A percentile compares a stretch with the other conserved stretches of the same genome.
Conservation (phyloP, 495 filamentous ascomycete species). For the Zalerion maritima region DNA sequence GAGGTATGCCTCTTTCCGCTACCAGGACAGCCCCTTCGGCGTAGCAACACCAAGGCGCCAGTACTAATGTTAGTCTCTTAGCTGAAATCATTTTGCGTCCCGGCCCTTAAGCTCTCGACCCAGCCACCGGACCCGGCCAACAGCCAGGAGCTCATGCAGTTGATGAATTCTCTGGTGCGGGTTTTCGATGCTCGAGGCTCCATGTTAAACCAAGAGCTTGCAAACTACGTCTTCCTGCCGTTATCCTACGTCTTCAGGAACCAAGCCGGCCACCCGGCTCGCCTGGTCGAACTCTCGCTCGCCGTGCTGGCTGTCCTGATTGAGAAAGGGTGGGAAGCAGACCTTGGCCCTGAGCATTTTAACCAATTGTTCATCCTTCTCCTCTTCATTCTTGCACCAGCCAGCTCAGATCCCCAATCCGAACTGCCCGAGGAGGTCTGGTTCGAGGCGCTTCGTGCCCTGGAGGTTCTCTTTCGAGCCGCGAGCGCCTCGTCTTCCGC, state of each 20-base stretch:
- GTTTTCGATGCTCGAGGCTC: slow-evolving; percentile 39
- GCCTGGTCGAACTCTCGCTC: slow-evolving; percentile 59
- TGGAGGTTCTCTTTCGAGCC: slow-evolving; percentile 26
- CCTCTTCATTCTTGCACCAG: slow-evolving; percentile 65
- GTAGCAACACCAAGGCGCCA: too few relatives aligned
- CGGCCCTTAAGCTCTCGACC: slow-evolving; percentile 57
- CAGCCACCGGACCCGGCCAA: slow-evolving; percentile 38
- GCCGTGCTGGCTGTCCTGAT: slow-evolving; percentile 60
- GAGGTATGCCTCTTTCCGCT: too few relatives aligned
- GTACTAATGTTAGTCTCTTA: too few relatives aligned
- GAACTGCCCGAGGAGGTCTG: slow-evolving; percentile 53
- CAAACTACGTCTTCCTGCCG: slow-evolving; percentile 91
- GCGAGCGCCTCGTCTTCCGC: slow-evolving; percentile 17
- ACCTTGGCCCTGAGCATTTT: slow-evolving; percentile 51
- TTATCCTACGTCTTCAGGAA: slow-evolving; percentile 74
- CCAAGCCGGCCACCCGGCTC: slow-evolving; percentile 53
- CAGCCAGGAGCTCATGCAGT: slow-evolving; percentile 37
- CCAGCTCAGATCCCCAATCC: too few relatives aligned
- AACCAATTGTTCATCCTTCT: slow-evolving; percentile 78
- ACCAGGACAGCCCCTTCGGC: too few relatives aligned
- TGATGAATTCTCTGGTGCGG: slow-evolving; percentile 37
- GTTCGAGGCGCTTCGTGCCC: slow-evolving; percentile 32
- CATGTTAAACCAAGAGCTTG: slow-evolving; percentile 63
- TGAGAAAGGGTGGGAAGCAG: slow-evolving; percentile 57
- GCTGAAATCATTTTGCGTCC: slow-evolving; percentile 67